A percentile compares a stretch with the other conserved stretches of the same genome.
These are phyloP conservation scores for Blastobotrys illinoisensis DNA, from an alignment of 1,139 yeast genomes.

Conservation along the genomic window DNA sequence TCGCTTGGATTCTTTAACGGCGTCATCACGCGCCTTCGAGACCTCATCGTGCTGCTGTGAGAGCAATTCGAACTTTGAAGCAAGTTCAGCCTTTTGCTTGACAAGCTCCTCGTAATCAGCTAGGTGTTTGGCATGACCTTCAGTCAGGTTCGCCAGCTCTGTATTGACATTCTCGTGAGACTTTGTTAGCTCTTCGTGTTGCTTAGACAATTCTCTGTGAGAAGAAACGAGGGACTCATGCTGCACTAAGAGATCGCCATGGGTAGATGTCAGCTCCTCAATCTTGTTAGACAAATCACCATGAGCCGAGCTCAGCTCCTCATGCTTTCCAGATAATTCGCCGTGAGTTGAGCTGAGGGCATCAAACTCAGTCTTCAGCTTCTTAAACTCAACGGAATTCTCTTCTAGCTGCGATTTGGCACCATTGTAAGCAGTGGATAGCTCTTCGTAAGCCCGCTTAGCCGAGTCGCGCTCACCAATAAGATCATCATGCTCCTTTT, in stretches of 20 bases:
- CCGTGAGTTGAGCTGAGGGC: background rate
- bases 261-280: background rate
- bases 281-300: background rate
- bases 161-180: background rate
- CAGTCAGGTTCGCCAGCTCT: background rate
- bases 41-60: background rate
- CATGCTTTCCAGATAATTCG: background rate
- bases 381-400: slow-evolving; percentile 11
- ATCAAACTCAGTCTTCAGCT: slow-evolving; percentile 1
- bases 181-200: background rate
- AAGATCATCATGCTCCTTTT: slow-evolving; percentile 21
- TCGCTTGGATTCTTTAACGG: slow-evolving; percentile 11
- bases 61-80: background rate
- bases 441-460: slow-evolving; percentile 3
- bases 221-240: background rate
- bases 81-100: slow-evolving; percentile 2
- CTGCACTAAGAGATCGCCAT: background rate
- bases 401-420: slow-evolving; percentile 1
- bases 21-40: background rate
- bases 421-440: slow-evolving; percentile 10
- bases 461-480: slow-evolving; percentile 10
- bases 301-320: background rate
- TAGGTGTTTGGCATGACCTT: slow-evolving; percentile 5
- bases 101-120: slow-evolving; percentile 6
- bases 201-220: slow-evolving; percentile 1